These are phyloP conservation scores for Ogataea neopini DNA, from an alignment of 805 yeast species.

Conservation along the genomic window DNA sequence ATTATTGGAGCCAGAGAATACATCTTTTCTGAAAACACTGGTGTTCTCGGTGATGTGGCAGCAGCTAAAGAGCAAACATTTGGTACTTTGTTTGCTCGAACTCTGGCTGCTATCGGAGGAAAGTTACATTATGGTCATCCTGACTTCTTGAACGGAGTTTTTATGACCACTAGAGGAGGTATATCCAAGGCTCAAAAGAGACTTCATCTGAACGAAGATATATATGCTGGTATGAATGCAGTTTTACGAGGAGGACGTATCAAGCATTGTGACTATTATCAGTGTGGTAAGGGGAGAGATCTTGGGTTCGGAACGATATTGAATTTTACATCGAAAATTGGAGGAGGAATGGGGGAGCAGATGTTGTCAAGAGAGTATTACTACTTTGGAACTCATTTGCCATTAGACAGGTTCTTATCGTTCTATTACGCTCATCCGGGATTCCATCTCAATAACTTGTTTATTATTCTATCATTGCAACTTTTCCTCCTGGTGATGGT, in stretches of 20 bases:
- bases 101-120: constrained; percentile 91
- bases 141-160: constrained; percentile 85
- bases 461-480: constrained; percentile 85
- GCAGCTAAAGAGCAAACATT: constrained; percentile 98
- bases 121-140: constrained; percentile 97
- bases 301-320: constrained; percentile 89
- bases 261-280: constrained; percentile 93
- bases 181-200: constrained; percentile 94
- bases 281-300: constrained; percentile 97
- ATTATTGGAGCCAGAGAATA: constrained; percentile 95
- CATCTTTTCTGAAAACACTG: constrained; percentile 89
- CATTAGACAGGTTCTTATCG: constrained; percentile 85
- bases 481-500: constrained; percentile 78
- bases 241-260: constrained; percentile 87
- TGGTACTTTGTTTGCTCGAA: constrained; percentile 93
- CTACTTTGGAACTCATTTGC: constrained; percentile 85
- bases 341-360: constrained; percentile 99
- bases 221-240: constrained; percentile 94
- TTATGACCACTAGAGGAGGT: constrained; percentile 96
- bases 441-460: constrained; percentile 87
- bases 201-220: constrained; percentile 89
- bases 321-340: constrained; percentile 93
- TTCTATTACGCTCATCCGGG: constrained; percentile 98
- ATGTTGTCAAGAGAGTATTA: constrained; percentile 88
- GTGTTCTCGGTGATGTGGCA: constrained; percentile 92